Percentiles rank a stretch among this genome's conserved stretches.
Conservation (phyloP, 805 yeast genomes). For the Wickerhamia fluorescens region DNA sequence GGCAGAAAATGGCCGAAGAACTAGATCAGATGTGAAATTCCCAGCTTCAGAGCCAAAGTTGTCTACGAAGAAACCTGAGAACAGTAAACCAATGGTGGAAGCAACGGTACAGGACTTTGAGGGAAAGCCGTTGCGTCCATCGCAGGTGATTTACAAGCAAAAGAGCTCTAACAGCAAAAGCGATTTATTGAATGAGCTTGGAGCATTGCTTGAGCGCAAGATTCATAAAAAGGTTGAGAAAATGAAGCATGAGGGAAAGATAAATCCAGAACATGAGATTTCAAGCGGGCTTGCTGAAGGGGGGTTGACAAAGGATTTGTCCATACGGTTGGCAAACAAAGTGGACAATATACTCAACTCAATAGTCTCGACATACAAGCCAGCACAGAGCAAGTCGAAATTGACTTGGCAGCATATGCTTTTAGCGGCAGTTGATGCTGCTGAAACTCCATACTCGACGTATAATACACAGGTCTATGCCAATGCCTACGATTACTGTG, state of each 20-base stretch:
- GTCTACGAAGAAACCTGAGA: no score
- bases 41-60: no score
- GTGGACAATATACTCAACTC: constrained; percentile 7
- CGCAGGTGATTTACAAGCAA: no score
- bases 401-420: constrained; percentile 25
- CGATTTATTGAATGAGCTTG: constrained; percentile 15
- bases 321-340: constrained; percentile 5
- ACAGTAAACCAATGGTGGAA: no score
- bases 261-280: background rate
- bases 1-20: no score
- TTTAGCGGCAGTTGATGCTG: constrained; percentile 13
- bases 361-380: constrained; percentile 1
- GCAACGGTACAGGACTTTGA: no score
- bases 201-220: constrained; percentile 11
- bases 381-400: background rate
- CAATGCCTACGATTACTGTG: constrained; percentile 16
- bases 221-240: constrained; percentile 4
- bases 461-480: constrained; percentile 7
- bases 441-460: constrained; percentile 6
- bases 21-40: no score
- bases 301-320: constrained; percentile 4
- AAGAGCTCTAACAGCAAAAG: constrained; percentile 13
- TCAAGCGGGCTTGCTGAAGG: no score
- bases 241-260: constrained; percentile 1
- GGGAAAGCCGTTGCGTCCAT: no score